phyloP scores from a whole-genome alignment of 768 basidiomycete species.

The Hygrophoropsis aurantiaca region DNA sequence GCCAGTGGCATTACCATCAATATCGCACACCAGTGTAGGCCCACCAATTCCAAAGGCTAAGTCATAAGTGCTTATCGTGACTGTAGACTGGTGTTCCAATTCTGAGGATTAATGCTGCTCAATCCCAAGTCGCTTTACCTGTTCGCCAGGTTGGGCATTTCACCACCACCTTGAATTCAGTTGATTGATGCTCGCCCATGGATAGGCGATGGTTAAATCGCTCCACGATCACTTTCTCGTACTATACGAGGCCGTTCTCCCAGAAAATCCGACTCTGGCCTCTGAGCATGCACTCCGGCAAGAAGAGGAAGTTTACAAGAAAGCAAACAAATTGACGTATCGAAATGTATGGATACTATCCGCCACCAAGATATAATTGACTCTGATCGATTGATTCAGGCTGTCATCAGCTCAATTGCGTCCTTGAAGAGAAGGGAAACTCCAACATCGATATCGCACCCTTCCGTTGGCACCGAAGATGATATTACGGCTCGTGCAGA shows the following conservation, averaged over 20 bases:
- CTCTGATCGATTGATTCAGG: slow-evolving; percentile 33
- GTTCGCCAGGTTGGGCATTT: slow-evolving; percentile 62
- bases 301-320: slow-evolving; percentile 76
- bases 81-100: slow-evolving; percentile 60
- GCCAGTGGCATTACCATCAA: slow-evolving; percentile 43
- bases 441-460: slow-evolving; percentile 60
- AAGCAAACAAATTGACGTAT: slow-evolving; percentile 77
- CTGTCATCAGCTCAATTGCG: slow-evolving; percentile 51
- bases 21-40: slow-evolving; percentile 33
- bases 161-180: background rate
- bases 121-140: slow-evolving; percentile 69
- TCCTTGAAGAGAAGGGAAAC: slow-evolving; percentile 49
- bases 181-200: background rate
- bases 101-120: slow-evolving; percentile 63
- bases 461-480: slow-evolving; percentile 76
- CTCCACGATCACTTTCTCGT: slow-evolving; percentile 72
- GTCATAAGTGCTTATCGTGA: background rate
- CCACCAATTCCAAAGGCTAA: background rate
- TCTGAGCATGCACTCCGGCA: slow-evolving; percentile 79
- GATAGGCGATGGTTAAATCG: slow-evolving; percentile 69
- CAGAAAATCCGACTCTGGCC: slow-evolving; percentile 59
- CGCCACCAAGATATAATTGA: background rate
- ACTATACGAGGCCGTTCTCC: slow-evolving; percentile 60
- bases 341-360: slow-evolving; percentile 59
- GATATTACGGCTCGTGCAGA: slow-evolving; percentile 59